These are phyloP conservation scores for Eucalyptus caleyi DNA, from an alignment of 345 rosid species.

Conservation along the genomic window DNA sequence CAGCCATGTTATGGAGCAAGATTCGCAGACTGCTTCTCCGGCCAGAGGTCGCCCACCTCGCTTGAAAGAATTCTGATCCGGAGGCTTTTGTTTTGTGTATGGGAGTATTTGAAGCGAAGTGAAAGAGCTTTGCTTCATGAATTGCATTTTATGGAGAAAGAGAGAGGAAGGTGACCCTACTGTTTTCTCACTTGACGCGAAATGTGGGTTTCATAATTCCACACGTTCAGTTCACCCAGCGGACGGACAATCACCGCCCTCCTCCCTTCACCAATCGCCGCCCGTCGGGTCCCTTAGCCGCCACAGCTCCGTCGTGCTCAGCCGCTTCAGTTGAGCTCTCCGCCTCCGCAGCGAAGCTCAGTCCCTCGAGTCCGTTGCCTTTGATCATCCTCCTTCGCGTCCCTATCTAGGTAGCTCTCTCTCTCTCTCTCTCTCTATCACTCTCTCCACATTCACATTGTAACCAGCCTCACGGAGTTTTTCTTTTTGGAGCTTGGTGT, in stretches of 20 bases:
- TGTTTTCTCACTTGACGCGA: no score
- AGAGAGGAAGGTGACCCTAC: no score
- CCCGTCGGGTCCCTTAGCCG: accelerated
- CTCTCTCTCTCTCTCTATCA: not conserved
- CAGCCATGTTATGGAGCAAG: not conserved
- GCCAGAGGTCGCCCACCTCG: no score
- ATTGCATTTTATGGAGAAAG: no score
- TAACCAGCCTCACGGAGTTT: not conserved
- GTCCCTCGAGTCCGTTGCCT: not conserved
- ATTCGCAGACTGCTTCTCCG: accelerated
- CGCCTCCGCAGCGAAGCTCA: no score
- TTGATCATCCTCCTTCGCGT: not conserved
- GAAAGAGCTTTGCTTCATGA: no score
- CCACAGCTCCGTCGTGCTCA: not conserved
- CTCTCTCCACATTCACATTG: not conserved
- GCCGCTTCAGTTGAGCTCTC: not conserved
- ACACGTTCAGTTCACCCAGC: not conserved
- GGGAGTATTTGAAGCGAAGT: no score
- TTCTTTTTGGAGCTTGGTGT: not conserved
- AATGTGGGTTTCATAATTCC: no score
- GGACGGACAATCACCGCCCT: accelerated
- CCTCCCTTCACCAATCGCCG: no score
- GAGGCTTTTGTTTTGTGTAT: no score
- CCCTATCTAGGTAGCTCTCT: no score
- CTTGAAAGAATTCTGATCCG: no score